Evolutionary conservation across 345 rosid genomes (phyloP).

Genomic region (Gossypium australe): DNA sequence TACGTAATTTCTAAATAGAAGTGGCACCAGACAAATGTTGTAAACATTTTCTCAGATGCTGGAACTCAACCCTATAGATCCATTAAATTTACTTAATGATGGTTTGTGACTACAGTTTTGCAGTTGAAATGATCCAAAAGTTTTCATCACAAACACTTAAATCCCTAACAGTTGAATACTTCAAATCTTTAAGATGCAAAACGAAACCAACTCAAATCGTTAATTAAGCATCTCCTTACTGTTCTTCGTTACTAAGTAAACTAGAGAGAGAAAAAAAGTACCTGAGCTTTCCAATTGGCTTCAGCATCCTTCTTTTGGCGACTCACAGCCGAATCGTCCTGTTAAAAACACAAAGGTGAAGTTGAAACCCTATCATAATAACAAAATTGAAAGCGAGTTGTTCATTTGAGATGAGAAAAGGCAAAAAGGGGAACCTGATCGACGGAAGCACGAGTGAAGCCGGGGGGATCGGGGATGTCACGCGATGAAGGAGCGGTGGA

Average conservation of each 20-base stretch:
- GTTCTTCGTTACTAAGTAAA: neutral
- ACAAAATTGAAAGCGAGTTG: neutral
- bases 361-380: neutral
- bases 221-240: neutral
- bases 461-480: constrained; percentile 89
- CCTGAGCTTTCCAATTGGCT: constrained; percentile 95
- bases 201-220: neutral
- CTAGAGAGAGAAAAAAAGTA: constrained; percentile 11
- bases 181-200: neutral
- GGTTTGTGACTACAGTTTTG: neutral
- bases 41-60: neutral
- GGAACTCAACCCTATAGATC: neutral
- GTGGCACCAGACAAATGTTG: neutral
- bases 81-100: neutral
- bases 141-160: neutral
- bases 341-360: constrained; percentile 1
- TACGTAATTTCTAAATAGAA: neutral
- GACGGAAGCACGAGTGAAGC: constrained; percentile 80
- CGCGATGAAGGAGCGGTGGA: constrained; percentile 72
- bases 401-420: neutral
- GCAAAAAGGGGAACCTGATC: constrained; percentile 48
- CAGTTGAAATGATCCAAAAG: neutral
- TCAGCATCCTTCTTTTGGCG: constrained; percentile 98
- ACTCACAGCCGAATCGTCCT: constrained; percentile 81
- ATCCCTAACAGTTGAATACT: neutral